These are phyloP conservation scores for Lactarius evosmus DNA, from an alignment of 768 basidiomycete genomes.

Conservation along the genomic window DNA sequence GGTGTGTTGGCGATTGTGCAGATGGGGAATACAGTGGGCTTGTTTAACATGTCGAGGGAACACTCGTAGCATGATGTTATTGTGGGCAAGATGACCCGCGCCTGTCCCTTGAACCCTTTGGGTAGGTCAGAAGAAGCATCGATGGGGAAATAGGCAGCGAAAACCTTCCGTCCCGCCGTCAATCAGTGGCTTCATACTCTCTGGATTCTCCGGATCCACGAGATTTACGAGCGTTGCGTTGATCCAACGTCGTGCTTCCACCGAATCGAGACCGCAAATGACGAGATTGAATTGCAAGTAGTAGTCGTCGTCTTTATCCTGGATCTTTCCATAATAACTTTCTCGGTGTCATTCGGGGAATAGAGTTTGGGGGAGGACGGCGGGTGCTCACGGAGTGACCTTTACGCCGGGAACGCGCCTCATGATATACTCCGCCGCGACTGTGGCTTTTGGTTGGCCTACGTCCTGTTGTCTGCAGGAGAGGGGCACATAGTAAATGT, in stretches of 20 bases:
- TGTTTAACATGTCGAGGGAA: constrained; percentile 96
- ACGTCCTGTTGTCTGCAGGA: constrained; percentile 76
- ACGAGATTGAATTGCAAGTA: constrained; percentile 97
- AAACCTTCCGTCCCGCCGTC: constrained; percentile 98
- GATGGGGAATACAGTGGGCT: constrained; percentile 94
- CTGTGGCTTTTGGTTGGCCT: constrained; percentile 88
- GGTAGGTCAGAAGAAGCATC: background rate
- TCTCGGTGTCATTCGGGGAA: constrained; percentile 9
- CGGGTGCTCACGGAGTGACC: constrained; percentile 80
- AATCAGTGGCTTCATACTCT: constrained; percentile 93
- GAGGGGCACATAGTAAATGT: background rate
- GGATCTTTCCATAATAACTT: constrained; percentile 96
- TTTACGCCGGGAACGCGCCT: constrained; percentile 92
- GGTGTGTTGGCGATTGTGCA: constrained; percentile 99
- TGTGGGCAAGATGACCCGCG: constrained; percentile 92
- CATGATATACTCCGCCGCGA: constrained; percentile 97
- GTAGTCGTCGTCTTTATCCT: constrained; percentile 93
- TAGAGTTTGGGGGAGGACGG: constrained; percentile 15
- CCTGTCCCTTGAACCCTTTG: constrained; percentile 96
- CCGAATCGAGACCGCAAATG: constrained; percentile 95
- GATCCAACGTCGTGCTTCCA: constrained; percentile 98
- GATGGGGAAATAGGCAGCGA: constrained; percentile 6
- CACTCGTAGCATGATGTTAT: constrained; percentile 98
- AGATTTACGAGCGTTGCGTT: constrained; percentile 95
- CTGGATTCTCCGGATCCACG: constrained; percentile 89